Percentiles rank a stretch among this genome's conserved stretches.
Evolutionary conservation across 176 grass and related monocot species (phyloP).

Genomic region (Avena atlantica): DNA sequence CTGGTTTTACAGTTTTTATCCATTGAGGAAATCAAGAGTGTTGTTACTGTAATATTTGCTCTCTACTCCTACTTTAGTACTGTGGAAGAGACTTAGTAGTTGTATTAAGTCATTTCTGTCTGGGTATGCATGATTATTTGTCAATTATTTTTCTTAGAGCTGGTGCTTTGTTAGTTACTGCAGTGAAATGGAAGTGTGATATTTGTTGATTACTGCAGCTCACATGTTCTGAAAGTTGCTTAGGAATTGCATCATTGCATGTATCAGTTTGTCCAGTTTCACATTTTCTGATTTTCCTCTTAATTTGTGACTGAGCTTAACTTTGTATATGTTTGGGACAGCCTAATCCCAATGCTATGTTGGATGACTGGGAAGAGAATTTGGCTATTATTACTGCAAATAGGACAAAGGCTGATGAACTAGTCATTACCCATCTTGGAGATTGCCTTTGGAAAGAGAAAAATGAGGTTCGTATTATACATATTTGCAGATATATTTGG

Average conservation of each 20-base stretch:
- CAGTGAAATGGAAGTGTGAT: background rate
- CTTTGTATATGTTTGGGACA: conserved; percentile 36
- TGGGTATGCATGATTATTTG: conserved; percentile 9
- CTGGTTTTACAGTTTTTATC: background rate
- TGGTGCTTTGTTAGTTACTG: background rate
- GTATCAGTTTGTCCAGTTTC: background rate
- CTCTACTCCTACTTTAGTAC: background rate
- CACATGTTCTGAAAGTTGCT: conserved; percentile 25
- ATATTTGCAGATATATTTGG: conserved; percentile 32
- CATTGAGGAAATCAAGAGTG: background rate
- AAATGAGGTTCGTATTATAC: conserved; percentile 72
- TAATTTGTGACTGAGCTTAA: conserved; percentile 14
- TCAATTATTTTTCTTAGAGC: background rate
- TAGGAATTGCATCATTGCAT: conserved; percentile 3
- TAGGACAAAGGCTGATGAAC: conserved; percentile 88
- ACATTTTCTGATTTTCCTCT: conserved; percentile 10
- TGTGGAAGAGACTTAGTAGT: background rate
- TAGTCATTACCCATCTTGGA: conserved; percentile 94
- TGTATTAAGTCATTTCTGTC: background rate
- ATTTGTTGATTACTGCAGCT: conserved; percentile 43
- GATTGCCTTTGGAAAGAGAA: conserved; percentile 99
- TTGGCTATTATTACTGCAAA: conserved; percentile 97
- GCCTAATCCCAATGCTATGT: conserved; percentile 71
- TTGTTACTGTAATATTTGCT: background rate
- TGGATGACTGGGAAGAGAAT: conserved; percentile 99